These are phyloP conservation scores for Penicillium sp. DNA, from an alignment of 2,329 filamentous ascomycete species.

Conservation along the genomic window DNA sequence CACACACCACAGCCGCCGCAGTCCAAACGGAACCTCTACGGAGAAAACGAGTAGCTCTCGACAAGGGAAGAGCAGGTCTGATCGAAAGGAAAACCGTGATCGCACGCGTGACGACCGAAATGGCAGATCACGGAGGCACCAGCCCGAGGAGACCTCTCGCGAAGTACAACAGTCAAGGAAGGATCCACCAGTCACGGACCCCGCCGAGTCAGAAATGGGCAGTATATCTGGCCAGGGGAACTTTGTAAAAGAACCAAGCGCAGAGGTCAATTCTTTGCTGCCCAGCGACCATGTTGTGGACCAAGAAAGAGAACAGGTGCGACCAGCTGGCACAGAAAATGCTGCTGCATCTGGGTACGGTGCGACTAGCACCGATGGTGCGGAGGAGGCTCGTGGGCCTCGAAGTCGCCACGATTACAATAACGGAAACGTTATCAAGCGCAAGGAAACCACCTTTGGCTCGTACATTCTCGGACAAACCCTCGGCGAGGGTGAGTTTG, in stretches of 20 bases:
- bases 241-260: constrained; percentile 65
- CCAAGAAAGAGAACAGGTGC: constrained; percentile 60
- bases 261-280: constrained; percentile 67
- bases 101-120: constrained; percentile 34
- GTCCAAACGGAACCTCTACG: constrained; percentile 31
- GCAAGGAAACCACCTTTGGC: constrained; percentile 80
- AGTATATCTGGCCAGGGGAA: constrained; percentile 50
- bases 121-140: constrained; percentile 36
- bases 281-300: constrained; percentile 68
- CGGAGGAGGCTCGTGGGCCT: constrained; percentile 34
- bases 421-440: constrained; percentile 49
- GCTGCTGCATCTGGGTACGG: constrained; percentile 29
- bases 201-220: constrained; percentile 40
- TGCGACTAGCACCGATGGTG: constrained; percentile 36
- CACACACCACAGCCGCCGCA: constrained; percentile 47
- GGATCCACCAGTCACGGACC: constrained; percentile 27
- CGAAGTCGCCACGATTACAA: constrained; percentile 52
- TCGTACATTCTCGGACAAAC: constrained; percentile 94
- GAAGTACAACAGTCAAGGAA: constrained; percentile 25
- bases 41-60: constrained; percentile 34
- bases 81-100: constrained; percentile 32
- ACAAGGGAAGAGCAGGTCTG: constrained; percentile 32
- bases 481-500: constrained; percentile 94
- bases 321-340: constrained; percentile 50
- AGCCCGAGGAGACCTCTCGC: constrained; percentile 35